Evolutionary conservation across 495 filamentous ascomycete genomes (phyloP).

Genomic region (Aspergillus affinis): DNA sequence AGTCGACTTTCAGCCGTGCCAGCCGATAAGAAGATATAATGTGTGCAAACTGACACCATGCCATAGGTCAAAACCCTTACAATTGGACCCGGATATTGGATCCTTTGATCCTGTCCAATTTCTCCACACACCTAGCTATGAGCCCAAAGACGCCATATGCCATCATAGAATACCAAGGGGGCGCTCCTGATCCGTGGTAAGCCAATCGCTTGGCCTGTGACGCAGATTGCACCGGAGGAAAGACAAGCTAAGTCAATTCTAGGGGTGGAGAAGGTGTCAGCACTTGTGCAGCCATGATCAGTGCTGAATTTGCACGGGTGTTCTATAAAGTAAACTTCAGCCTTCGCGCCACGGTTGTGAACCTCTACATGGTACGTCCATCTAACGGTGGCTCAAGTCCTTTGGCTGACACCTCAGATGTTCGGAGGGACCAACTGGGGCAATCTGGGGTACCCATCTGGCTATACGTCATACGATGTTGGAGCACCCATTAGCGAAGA

Average conservation of each 20-base stretch:
- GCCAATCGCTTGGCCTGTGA: no score
- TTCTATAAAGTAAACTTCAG: constrained; percentile 79
- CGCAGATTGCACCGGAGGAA: no score
- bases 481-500: constrained; percentile 67
- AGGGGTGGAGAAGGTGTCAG: constrained; percentile 71
- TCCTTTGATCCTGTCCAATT: no score
- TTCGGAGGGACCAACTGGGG: constrained; percentile 83
- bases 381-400: background rate
- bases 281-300: constrained; percentile 60
- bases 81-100: no score
- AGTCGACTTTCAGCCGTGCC: constrained; percentile 7
- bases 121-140: no score
- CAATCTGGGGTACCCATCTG: constrained; percentile 69
- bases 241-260: constrained; percentile 18
- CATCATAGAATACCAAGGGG: no score
- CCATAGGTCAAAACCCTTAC: no score
- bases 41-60: no score
- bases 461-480: constrained; percentile 77
- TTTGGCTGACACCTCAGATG: constrained; percentile 37
- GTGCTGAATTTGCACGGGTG: constrained; percentile 70
- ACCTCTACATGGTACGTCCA: constrained; percentile 64
- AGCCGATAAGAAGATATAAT: constrained; percentile 35
- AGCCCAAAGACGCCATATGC: no score
- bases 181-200: no score
- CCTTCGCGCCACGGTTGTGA: constrained; percentile 59